Base-by-base conservation (phyloP, 257 asterid genomes). In the Marsdenia floribunda region DNA sequence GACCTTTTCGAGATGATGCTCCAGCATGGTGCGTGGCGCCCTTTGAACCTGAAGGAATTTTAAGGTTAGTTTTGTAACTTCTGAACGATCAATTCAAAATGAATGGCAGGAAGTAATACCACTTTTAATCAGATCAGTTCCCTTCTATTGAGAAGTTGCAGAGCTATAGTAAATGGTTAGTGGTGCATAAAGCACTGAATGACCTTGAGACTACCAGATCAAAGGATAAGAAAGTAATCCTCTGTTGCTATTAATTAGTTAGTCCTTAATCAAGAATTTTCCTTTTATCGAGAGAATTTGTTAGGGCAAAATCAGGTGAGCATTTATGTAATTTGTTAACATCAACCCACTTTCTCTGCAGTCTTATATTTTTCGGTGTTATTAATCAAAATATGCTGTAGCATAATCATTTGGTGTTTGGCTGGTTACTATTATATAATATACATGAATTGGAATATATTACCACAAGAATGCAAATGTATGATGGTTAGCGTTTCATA, bases 1-100 rank as follows among this genome's bases (percentile, higher is more conserved):
- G 96, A 14, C 90, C 89, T 71, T 87, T 87, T 38, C 78, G 88
- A 26, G 76, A 74, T 75, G 90, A 87, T 85, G 91, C 97, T 57
- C 93, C 96, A 42, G 71, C 83, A 2, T 91, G 97, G 97, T 91
- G 97, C 74, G 82, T 85, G 75, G 96, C 91, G 5, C 88, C 93
- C 49, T 91, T 87, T 81, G 97, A 91, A 77, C 97, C 97, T 14
- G 96, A 91, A 87, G 97, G 97, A 76, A 78, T 89, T 79, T 72
- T 91, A 61, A 91, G 97, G 97, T 90, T 35, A n/a, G 79, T 10
- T 75, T 40, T n/a, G 19, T 68, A 24, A 54, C 29, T 18, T 3
- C 49, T 11, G 73, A 68, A 44, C 35, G 24, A 46, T 69, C 47
- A 63, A 59, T 40, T 53, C 16, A 15, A 66, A 21, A 3, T 49